Conservation (phyloP, 495 filamentous ascomycete genomes). For the Evernia prunastri region DNA sequence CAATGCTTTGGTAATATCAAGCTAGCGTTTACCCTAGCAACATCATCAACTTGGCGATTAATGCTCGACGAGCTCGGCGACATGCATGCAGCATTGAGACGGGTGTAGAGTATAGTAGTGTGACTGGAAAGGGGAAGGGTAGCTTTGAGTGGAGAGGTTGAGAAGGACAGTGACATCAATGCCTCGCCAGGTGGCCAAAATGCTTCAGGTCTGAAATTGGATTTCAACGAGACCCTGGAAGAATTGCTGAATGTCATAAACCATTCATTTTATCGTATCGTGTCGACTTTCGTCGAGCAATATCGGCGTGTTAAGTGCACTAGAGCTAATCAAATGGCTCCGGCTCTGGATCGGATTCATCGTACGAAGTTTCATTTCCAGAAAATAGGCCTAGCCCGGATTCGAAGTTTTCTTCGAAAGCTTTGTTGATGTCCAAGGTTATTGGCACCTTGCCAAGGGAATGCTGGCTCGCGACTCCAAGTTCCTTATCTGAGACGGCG, state of each 20-base stretch:
- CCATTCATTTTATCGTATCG: neutral
- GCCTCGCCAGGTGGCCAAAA: neutral
- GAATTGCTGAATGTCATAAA: neutral
- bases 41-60: neutral
- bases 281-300: neutral
- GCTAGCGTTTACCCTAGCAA: neutral
- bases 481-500: conserved; percentile 10
- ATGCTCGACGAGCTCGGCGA: neutral
- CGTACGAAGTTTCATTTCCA: neutral
- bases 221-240: neutral
- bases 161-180: neutral
- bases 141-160: neutral
- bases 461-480: conserved; percentile 18
- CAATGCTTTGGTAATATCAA: neutral
- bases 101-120: neutral
- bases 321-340: neutral
- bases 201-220: neutral
- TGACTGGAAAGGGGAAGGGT: neutral
- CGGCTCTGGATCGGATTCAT: neutral
- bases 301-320: neutral
- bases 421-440: conserved; percentile 4
- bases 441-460: conserved; percentile 13
- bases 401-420: conserved; percentile 18
- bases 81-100: neutral
- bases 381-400: neutral